Evolutionary conservation across 805 yeast species (phyloP).

Genomic region (Yueomyces sp.): DNA sequence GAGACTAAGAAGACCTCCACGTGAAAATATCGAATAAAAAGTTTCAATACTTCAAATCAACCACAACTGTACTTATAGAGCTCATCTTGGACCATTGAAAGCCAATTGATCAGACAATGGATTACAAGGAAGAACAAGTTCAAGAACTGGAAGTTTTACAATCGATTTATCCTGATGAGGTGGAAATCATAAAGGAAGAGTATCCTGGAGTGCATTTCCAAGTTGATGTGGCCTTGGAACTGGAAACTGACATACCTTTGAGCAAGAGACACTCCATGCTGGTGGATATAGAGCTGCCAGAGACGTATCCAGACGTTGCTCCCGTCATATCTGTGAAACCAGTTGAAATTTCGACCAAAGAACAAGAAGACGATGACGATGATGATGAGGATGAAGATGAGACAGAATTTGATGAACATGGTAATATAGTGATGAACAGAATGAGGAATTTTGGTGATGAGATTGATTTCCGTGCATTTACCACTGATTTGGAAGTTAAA

Average conservation of each 20-base stretch:
- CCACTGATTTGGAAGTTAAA: slow-evolving; percentile 18
- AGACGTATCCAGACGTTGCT: slow-evolving; percentile 65
- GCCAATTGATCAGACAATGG: slow-evolving; percentile 32
- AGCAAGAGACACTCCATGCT: slow-evolving; percentile 42
- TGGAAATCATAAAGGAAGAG: slow-evolving; percentile 30
- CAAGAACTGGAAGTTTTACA: slow-evolving; percentile 86
- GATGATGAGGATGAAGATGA: slow-evolving; percentile 26
- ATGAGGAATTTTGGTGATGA: slow-evolving; percentile 43
- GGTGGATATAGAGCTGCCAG: slow-evolving; percentile 61
- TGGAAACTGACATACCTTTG: slow-evolving; percentile 27
- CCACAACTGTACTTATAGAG: too few species aligned
- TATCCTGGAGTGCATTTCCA: slow-evolving; percentile 30
- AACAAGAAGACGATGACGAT: slow-evolving; percentile 26
- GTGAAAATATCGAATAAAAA: too few species aligned
- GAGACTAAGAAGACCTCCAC: too few species aligned
- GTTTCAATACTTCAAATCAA: too few species aligned
- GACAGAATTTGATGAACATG: slow-evolving; percentile 31
- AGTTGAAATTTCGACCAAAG: slow-evolving; percentile 18
- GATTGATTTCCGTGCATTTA: slow-evolving; percentile 42
- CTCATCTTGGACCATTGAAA: too few species aligned
- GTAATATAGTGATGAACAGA: slow-evolving; percentile 32
- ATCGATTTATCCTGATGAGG: slow-evolving; percentile 88
- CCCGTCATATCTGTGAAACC: slow-evolving; percentile 41
- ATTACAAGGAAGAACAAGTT: slow-evolving; percentile 64
- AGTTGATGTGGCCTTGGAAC: slow-evolving; percentile 50